phyloP scores from a whole-genome alignment of 345 rosid genomes.

The Linum trigynum region DNA sequence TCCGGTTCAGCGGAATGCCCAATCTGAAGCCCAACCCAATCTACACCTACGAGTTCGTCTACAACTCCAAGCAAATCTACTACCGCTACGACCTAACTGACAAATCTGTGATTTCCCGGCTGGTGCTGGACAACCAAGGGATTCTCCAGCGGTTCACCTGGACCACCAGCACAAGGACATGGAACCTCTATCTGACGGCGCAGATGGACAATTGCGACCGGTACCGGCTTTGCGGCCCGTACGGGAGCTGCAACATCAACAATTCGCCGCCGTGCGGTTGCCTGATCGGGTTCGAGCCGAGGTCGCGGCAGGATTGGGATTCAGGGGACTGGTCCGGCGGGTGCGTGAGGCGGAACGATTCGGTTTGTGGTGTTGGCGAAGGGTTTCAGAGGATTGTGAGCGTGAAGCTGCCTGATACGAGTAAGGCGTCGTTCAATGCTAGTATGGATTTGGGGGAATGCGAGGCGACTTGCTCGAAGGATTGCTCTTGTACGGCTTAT shows the following conservation, averaged over 20 bases:
- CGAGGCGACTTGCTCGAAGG: background rate
- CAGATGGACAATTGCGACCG: slow-evolving; percentile 10
- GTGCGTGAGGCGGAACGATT: slow-evolving; percentile 1
- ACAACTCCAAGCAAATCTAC: slow-evolving; percentile 6
- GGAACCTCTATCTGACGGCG: slow-evolving; percentile 5
- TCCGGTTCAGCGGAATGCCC: slow-evolving; percentile 4
- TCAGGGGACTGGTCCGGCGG: slow-evolving; percentile 7
- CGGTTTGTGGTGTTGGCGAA: background rate
- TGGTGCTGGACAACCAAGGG: slow-evolving; percentile 8
- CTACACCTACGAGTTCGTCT: slow-evolving; percentile 3
- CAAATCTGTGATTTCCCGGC: slow-evolving; percentile 1
- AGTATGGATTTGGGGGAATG: slow-evolving; percentile 9
- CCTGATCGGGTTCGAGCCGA: slow-evolving; percentile 5
- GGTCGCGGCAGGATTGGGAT: slow-evolving; percentile 3
- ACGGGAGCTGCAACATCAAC: slow-evolving; percentile 8
- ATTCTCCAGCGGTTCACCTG: slow-evolving; percentile 6
- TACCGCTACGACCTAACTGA: background rate
- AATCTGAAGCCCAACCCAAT: slow-evolving; percentile 6
- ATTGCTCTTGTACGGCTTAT: slow-evolving; percentile 14
- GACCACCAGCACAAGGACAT: background rate
- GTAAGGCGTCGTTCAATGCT: background rate
- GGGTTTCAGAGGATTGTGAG: slow-evolving; percentile 7
- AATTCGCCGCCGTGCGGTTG: slow-evolving; percentile 4
- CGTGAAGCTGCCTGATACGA: slow-evolving; percentile 10
- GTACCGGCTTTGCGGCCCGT: slow-evolving; percentile 10